Conservation (phyloP, 495 filamentous ascomycete species). For the Penicillium canariense region DNA sequence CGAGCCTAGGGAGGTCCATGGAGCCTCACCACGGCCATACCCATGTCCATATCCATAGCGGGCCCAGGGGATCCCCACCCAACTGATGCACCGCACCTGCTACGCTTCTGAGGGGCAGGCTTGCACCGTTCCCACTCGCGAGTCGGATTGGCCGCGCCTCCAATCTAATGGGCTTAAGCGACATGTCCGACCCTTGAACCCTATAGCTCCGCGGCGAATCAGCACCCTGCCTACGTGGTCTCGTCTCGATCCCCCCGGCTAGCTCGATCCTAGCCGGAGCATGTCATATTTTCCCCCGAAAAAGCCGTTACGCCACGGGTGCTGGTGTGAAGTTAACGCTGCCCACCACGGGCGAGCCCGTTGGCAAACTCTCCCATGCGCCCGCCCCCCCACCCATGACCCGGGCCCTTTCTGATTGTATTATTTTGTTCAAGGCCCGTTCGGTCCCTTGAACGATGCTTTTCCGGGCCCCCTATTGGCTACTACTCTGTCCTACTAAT, state of each 20-base stretch:
- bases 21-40: constrained; percentile 21
- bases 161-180: constrained; percentile 21
- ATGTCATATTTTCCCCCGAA: constrained; percentile 24
- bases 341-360: constrained; percentile 39
- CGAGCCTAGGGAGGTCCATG: neutral
- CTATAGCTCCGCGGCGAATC: constrained; percentile 21
- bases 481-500: neutral
- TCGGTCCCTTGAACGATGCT: neutral
- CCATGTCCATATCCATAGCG: neutral
- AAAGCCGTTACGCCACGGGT: constrained; percentile 44
- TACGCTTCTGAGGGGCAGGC: neutral
- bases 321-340: constrained; percentile 15
- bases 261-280: constrained; percentile 24
- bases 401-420: neutral
- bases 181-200: constrained; percentile 25
- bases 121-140: constrained; percentile 6
- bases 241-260: constrained; percentile 21
- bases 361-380: constrained; percentile 30
- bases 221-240: constrained; percentile 9
- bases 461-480: neutral
- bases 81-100: constrained; percentile 33
- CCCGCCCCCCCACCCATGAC: constrained; percentile 16
- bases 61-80: constrained; percentile 20
- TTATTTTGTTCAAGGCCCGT: neutral
- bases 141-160: constrained; percentile 14